Conservation (phyloP, 768 basidiomycete genomes). For the Auriscalpium microsporum region DNA sequence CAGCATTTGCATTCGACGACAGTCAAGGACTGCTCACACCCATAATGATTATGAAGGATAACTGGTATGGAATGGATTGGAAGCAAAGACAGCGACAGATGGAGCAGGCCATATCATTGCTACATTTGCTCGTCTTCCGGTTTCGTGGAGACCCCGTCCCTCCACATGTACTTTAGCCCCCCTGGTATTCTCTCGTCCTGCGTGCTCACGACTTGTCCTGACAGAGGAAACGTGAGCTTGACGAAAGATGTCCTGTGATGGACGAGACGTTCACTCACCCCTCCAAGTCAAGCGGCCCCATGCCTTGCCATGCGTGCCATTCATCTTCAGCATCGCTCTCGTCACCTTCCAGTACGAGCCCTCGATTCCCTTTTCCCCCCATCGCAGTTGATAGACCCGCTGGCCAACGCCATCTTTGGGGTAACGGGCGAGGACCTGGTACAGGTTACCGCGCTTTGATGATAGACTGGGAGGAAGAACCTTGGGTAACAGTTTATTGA, state of each 20-base stretch:
- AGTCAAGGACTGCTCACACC: too few species aligned
- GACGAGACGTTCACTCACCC: constrained; percentile 37
- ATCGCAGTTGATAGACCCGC: constrained; percentile 63
- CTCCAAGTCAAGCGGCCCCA: constrained; percentile 79
- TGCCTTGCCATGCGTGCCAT: constrained; percentile 70
- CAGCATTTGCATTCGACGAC: too few species aligned
- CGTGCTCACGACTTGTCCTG: constrained; percentile 55
- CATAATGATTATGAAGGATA: too few species aligned
- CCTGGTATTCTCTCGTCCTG: constrained; percentile 60
- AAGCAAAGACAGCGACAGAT: background rate
- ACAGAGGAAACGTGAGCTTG: background rate
- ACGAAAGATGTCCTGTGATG: background rate
- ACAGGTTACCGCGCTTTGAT: constrained; percentile 53
- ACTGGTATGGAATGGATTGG: too few species aligned
- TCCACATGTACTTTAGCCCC: constrained; percentile 69
- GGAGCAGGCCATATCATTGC: background rate
- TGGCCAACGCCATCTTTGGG: constrained; percentile 62
- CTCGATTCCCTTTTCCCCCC: constrained; percentile 58
- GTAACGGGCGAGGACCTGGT: constrained; percentile 60
- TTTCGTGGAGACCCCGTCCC: constrained; percentile 40
- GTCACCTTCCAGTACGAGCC: constrained; percentile 74
- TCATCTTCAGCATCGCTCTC: constrained; percentile 58
- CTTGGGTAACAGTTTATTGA: constrained; percentile 52
- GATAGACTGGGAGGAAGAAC: constrained; percentile 54
- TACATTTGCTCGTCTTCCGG: background rate